A percentile compares a stretch with the other conserved stretches of the same genome.
phyloP scores from a whole-genome alignment of 208 protist species.

The Entamoeba invadens region DNA sequence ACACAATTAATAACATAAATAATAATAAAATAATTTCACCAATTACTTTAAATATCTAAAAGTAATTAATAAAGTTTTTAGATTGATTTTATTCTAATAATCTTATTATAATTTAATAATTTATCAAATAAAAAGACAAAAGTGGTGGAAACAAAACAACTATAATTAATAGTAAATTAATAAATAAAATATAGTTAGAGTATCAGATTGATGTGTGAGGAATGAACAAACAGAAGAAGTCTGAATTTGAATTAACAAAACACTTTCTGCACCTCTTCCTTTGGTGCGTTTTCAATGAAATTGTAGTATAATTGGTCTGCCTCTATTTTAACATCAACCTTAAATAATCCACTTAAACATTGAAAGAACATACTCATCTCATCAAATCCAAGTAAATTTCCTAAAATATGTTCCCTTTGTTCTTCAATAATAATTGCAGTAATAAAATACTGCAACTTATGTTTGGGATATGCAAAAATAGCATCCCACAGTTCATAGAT shows the following conservation, averaged over 20 bases:
- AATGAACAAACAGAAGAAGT: too few relatives aligned
- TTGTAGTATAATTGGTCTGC: background rate
- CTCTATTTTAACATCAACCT: background rate
- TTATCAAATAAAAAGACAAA: too few relatives aligned
- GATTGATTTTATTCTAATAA: too few relatives aligned
- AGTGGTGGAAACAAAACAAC: too few relatives aligned
- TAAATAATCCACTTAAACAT: background rate
- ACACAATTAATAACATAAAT: too few relatives aligned
- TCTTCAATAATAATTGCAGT: background rate
- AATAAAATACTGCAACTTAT: background rate
- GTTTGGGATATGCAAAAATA: background rate
- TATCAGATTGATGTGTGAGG: too few relatives aligned
- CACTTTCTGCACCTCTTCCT: background rate
- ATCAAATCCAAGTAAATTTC: background rate
- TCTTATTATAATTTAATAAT: too few relatives aligned
- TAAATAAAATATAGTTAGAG: too few relatives aligned
- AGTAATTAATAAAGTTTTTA: too few relatives aligned
- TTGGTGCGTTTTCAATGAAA: background rate
- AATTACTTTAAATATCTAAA: too few relatives aligned
- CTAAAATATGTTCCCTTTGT: background rate
- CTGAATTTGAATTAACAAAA: background rate
- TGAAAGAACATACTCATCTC: background rate
- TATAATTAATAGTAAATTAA: too few relatives aligned
- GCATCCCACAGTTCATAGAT: background rate
- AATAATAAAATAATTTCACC: too few relatives aligned